phyloP scores from a whole-genome alignment of 2,329 filamentous ascomycete species.

The Cladosporium austrohemisphaericum region DNA sequence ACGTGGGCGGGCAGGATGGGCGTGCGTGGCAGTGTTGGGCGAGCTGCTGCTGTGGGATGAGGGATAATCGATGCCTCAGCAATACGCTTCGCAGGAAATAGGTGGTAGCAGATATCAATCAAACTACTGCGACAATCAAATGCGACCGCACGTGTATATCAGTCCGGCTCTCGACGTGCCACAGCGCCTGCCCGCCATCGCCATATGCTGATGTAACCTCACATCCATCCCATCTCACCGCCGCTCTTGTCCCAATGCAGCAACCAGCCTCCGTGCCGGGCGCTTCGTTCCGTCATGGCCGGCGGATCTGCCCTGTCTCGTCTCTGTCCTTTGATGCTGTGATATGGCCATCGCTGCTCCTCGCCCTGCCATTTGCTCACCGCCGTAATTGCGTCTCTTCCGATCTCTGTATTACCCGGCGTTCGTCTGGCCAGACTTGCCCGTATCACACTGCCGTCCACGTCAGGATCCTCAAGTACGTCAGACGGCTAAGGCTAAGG shows the following conservation, averaged over 20 bases:
- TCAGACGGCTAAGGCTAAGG: not conserved
- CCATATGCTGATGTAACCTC: conserved; percentile 3
- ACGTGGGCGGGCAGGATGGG: no score
- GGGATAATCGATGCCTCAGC: no score
- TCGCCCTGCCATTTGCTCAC: conserved; percentile 6
- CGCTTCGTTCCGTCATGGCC: conserved; percentile 4
- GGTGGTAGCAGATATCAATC: no score
- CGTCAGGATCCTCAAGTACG: not conserved
- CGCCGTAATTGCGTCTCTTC: not conserved
- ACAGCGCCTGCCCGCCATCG: not conserved
- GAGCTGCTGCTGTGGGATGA: no score
- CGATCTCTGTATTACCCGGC: not conserved
- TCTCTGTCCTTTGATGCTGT: no score
- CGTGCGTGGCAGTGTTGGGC: no score
- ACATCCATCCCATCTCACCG: not conserved
- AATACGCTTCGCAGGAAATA: no score
- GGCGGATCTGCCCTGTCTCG: no score
- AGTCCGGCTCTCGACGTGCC: not conserved
- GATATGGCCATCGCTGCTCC: not conserved
- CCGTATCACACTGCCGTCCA: not conserved
- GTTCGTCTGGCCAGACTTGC: not conserved
- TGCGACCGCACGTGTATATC: no score
- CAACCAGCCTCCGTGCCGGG: not conserved
- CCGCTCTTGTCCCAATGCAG: not conserved
- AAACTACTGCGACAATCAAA: no score